Base-by-base conservation (phyloP, 768 basidiomycete species). In the Sarcodon aspratus region DNA sequence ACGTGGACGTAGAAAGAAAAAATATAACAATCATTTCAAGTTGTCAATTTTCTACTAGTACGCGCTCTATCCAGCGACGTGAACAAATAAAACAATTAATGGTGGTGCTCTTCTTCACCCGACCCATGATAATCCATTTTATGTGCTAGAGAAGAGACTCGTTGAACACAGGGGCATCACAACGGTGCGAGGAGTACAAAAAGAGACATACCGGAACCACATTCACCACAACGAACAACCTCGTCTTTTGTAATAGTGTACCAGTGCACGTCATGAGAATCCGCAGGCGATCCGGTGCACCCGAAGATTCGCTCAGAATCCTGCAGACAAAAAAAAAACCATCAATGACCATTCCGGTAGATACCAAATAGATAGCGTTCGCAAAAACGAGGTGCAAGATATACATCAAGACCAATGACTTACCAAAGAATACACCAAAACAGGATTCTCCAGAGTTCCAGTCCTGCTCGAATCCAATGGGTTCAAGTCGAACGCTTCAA, bases 231-330 rank as follows among this genome's bases (percentile, higher is more conserved):
- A 63, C 94, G 85, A 54, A 73, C 71, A 55, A 75, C 71, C 65
- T 82, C 79, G 59, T 84, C 73, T 57, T 78, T 74, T 51, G 66
- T 73, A 57, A 87, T 54, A 52, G 62, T 75, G 64, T 92, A 80
- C 94, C 94, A 97, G 58, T 81, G 72, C 48, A 93, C 74, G 58
- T 97, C 91, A 69, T 97, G 95, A 33, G 92, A 94, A 67, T 98
- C 95, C 42, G 86, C 89, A 9, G 95, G 95, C 60, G 76, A 81
- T 47, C 95, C 95, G 37, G 95, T 93, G 75, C 94, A 98, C 43
- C 95, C 95, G 62, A 98, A 71, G 49, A 89, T 77, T 52, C 95
- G 90, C 54, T 83, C 78, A 35, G 76, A 69, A 54, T 85, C 85
- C 92, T 94, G 50, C 36, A 52, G 35, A 51, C 44, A 49, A 46